These are phyloP conservation scores for Paraurostyla sp. DNA, from an alignment of 73 alveolate species.

Conservation along the genomic window DNA sequence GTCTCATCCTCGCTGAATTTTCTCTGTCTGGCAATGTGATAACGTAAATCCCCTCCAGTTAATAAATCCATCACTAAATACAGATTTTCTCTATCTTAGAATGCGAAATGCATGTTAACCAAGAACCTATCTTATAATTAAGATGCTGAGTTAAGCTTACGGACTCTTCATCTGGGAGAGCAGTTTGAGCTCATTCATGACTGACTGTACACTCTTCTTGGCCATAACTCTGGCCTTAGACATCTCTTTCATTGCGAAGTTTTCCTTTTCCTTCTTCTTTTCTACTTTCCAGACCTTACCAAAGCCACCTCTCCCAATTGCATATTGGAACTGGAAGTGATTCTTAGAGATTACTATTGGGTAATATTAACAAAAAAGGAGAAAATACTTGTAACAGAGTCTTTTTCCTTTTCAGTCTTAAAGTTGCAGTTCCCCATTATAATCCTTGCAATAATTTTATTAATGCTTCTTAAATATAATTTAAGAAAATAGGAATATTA, in stretches of 20 bases:
- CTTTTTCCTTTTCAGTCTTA: slow-evolving; percentile 31
- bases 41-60: slow-evolving; percentile 92
- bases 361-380: background rate
- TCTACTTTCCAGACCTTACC: slow-evolving; percentile 96
- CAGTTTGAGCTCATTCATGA: slow-evolving; percentile 85
- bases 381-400: slow-evolving; percentile 1
- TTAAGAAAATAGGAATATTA: background rate
- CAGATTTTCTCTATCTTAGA: slow-evolving; percentile 82
- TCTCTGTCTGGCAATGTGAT: slow-evolving; percentile 78
- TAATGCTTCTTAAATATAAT: background rate
- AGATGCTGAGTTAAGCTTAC: slow-evolving; percentile 6
- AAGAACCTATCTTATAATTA: slow-evolving; percentile 67
- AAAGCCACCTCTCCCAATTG: slow-evolving; percentile 93
- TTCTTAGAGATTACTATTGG: slow-evolving; percentile 69
- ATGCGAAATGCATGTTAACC: slow-evolving; percentile 84
- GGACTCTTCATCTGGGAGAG: slow-evolving; percentile 81
- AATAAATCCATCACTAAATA: slow-evolving; percentile 85
- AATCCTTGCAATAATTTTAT: background rate
- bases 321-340: slow-evolving; percentile 75
- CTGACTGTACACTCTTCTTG: slow-evolving; percentile 84
- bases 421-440: slow-evolving; percentile 66
- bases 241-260: slow-evolving; percentile 95
- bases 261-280: slow-evolving; percentile 78
- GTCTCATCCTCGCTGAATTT: slow-evolving; percentile 89
- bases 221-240: slow-evolving; percentile 85